Conservation (phyloP, 1,284 basidiomycete species). For the Paramarasmius palmivorus region DNA sequence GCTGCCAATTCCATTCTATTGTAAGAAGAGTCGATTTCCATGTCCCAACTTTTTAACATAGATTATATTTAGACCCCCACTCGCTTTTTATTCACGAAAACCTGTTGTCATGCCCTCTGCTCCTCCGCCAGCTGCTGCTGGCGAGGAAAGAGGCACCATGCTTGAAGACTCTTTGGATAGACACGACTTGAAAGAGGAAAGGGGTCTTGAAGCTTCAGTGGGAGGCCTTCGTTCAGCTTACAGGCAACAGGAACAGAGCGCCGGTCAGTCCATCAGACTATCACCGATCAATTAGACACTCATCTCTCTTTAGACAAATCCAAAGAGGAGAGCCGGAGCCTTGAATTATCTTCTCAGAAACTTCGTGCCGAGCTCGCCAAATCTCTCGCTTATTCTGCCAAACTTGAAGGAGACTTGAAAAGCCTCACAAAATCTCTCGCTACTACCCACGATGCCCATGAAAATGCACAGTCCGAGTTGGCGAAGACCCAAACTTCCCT, state of each 20-base stretch:
- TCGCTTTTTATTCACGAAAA: constrained; percentile 67
- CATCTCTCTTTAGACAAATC: constrained; percentile 62
- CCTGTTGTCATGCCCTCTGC: constrained; percentile 63
- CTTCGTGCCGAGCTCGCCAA: constrained; percentile 73
- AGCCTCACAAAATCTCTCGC: constrained; percentile 78
- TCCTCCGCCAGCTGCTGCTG: constrained; percentile 21
- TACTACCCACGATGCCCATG: constrained; percentile 72
- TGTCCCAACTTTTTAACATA: constrained; percentile 9
- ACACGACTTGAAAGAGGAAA: constrained; percentile 87
- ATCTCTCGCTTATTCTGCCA: constrained; percentile 64
- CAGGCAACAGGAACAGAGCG: constrained; percentile 74
- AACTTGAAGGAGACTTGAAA: constrained; percentile 83
- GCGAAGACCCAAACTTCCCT: constrained; percentile 60
- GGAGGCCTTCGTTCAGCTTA: constrained; percentile 73
- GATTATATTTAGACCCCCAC: constrained; percentile 52
- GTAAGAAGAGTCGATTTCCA: constrained; percentile 29
- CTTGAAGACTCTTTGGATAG: constrained; percentile 68
- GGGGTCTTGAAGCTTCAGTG: constrained; percentile 76
- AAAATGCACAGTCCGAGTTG: constrained; percentile 63
- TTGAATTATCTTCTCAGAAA: constrained; percentile 92
- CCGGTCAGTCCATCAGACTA: constrained; percentile 52
- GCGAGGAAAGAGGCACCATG: constrained; percentile 29
- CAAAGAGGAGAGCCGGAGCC: constrained; percentile 99
- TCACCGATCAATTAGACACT: not conserved
- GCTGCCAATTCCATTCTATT: constrained; percentile 79